Conservation (phyloP, 2,329 filamentous ascomycete species). For the Botrytis deweyae region DNA sequence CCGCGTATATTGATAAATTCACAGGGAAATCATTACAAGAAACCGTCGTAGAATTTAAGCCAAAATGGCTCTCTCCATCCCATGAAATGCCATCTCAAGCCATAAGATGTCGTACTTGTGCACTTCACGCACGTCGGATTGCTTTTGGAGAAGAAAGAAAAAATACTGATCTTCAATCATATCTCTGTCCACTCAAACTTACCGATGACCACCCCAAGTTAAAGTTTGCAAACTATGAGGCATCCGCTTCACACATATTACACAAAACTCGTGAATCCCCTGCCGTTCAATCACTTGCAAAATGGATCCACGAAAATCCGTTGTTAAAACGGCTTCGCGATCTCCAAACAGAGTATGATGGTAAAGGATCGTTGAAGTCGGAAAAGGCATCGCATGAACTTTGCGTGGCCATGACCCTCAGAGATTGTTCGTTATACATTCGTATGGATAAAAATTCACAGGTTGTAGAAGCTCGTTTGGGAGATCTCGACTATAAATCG, state of each 20-base stretch:
- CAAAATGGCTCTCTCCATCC: slow-evolving; percentile 80
- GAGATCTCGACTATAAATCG: slow-evolving; percentile 77
- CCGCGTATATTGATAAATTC: not conserved
- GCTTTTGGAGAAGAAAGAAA: slow-evolving; percentile 47
- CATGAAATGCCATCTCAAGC: slow-evolving; percentile 64
- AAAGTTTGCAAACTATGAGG: slow-evolving; percentile 39
- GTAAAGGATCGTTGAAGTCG: slow-evolving; percentile 33
- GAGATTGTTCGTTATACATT: slow-evolving; percentile 76
- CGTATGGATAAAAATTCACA: slow-evolving; percentile 48
- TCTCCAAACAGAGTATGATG: slow-evolving; percentile 41
- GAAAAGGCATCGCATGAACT: slow-evolving; percentile 48
- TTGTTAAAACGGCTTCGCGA: slow-evolving; percentile 45
- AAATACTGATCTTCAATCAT: slow-evolving; percentile 3
- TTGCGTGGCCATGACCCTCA: slow-evolving; percentile 73
- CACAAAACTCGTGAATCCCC: slow-evolving; percentile 23
- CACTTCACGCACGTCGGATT: slow-evolving; percentile 39
- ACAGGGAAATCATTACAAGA: slow-evolving; percentile 33
- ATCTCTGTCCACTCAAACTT: slow-evolving; percentile 66
- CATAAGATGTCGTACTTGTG: slow-evolving; percentile 73
- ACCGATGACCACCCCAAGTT: slow-evolving; percentile 50
- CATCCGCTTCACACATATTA: slow-evolving; percentile 40
- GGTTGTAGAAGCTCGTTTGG: slow-evolving; percentile 58
- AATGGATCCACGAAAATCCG: slow-evolving; percentile 40
- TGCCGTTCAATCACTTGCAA: slow-evolving; percentile 31
- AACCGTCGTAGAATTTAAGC: slow-evolving; percentile 71